phyloP scores from a whole-genome alignment of 345 rosid species.

The Heritiera littoralis region DNA sequence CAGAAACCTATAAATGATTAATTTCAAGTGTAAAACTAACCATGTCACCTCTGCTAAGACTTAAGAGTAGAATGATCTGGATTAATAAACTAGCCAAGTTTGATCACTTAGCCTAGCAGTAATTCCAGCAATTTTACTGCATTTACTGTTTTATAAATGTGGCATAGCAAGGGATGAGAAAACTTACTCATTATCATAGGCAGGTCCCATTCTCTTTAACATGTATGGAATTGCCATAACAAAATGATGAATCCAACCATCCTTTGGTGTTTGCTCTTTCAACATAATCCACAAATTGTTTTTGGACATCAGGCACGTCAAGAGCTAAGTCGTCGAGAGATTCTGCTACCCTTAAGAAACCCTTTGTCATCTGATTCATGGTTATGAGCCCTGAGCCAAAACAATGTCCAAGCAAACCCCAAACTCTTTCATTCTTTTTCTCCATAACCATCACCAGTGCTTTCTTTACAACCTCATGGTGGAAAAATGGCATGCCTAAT shows the following conservation, averaged over 20 bases:
- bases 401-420: constrained; percentile 59
- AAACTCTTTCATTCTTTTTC: constrained; percentile 57
- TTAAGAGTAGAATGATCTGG: background rate
- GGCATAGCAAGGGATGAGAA: background rate
- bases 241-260: constrained; percentile 63
- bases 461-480: constrained; percentile 85
- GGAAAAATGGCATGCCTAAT: constrained; percentile 83
- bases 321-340: constrained; percentile 71
- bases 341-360: constrained; percentile 67
- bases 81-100: background rate
- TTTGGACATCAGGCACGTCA: constrained; percentile 78
- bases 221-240: constrained; percentile 33
- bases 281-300: constrained; percentile 49
- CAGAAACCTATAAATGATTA: background rate
- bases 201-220: constrained; percentile 42
- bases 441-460: constrained; percentile 59
- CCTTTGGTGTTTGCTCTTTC: constrained; percentile 68
- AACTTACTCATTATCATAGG: constrained; percentile 13
- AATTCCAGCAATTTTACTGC: too few relatives aligned
- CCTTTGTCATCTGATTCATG: constrained; percentile 74
- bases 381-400: constrained; percentile 70
- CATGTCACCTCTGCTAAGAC: background rate
- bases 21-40: background rate
- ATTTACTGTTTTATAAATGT: background rate
- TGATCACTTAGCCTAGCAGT: background rate